phyloP scores from a whole-genome alignment of 306 rosid species.

The Styphnolobium japonicum region DNA sequence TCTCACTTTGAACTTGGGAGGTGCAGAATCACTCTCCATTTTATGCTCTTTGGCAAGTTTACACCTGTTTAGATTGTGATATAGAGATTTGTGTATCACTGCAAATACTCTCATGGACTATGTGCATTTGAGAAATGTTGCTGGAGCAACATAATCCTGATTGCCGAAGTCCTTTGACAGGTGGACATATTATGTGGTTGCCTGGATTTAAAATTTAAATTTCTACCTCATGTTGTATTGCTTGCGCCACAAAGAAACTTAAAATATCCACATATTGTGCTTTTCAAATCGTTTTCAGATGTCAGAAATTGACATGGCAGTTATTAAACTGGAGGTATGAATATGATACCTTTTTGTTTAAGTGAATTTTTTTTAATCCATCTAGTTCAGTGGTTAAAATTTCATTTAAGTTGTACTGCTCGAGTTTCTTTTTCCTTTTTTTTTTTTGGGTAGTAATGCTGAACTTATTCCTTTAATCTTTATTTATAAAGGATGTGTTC shows the following conservation, averaged over 20 bases:
- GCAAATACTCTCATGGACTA: conserved; percentile 12
- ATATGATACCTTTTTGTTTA: conserved; percentile 37
- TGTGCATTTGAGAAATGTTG: conserved; percentile 24
- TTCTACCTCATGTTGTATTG: not conserved
- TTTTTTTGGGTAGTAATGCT: not conserved
- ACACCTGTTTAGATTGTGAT: conserved; percentile 4
- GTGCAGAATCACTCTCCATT: not conserved
- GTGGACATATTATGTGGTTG: conserved; percentile 15
- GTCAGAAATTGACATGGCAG: conserved; percentile 86
- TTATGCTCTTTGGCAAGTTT: conserved; percentile 15
- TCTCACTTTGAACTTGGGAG: not conserved
- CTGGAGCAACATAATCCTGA: conserved; percentile 21
- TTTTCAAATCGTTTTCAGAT: conserved; percentile 43
- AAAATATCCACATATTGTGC: not conserved
- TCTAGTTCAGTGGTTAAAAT: not conserved
- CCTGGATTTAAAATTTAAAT: conserved; percentile 13
- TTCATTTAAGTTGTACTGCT: not conserved
- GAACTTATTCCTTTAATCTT: not conserved
- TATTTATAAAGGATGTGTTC: not conserved
- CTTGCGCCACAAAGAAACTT: conserved; percentile 6
- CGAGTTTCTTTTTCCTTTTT: not conserved
- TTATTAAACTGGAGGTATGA: conserved; percentile 89
- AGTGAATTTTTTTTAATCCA: not conserved
- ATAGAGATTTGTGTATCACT: conserved; percentile 6
- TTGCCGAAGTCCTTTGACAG: conserved; percentile 17